A percentile compares a stretch with the other conserved stretches of the same genome.
These are phyloP conservation scores for Byssothecium circinans DNA, from an alignment of 2,329 filamentous ascomycete species.

Conservation along the genomic window DNA sequence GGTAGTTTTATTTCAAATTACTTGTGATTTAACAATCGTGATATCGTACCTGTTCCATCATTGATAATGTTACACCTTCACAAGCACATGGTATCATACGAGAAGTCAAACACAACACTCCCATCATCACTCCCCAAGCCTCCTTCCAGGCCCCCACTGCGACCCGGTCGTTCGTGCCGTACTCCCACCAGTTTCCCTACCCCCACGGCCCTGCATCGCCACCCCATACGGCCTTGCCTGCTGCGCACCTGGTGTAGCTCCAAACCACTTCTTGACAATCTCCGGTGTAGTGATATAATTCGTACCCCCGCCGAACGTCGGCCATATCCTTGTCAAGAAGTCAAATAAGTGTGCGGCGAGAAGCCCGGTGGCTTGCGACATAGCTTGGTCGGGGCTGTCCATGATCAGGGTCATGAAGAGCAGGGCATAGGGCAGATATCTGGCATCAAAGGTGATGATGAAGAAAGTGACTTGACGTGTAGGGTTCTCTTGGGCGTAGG, in stretches of 20 bases:
- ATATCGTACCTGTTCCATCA: no score
- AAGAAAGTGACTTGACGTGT: slow-evolving; percentile 76
- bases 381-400: slow-evolving; percentile 57
- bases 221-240: slow-evolving; percentile 63
- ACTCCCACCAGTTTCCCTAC: slow-evolving; percentile 15
- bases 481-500: slow-evolving; percentile 81
- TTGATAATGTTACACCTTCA: no score
- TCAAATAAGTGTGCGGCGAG: slow-evolving; percentile 87
- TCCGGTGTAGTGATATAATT: slow-evolving; percentile 75
- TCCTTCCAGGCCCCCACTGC: slow-evolving; percentile 34
- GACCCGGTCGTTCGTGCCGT: slow-evolving; percentile 32
- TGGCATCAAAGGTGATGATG: slow-evolving; percentile 80
- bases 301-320: slow-evolving; percentile 79
- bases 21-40: not conserved
- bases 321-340: slow-evolving; percentile 85
- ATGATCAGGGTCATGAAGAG: slow-evolving; percentile 73
- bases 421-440: slow-evolving; percentile 79
- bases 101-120: not conserved
- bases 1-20: no score
- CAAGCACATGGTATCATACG: not conserved
- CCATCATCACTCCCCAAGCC: slow-evolving; percentile 27
- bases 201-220: slow-evolving; percentile 49
- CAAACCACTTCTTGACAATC: slow-evolving; percentile 70
- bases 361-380: slow-evolving; percentile 74
- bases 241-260: slow-evolving; percentile 47